Evolutionary conservation across 768 basidiomycete genomes (phyloP), one percentile per base, ranked within the genome.

Genomic region (Termitomyces sp.): DNA sequence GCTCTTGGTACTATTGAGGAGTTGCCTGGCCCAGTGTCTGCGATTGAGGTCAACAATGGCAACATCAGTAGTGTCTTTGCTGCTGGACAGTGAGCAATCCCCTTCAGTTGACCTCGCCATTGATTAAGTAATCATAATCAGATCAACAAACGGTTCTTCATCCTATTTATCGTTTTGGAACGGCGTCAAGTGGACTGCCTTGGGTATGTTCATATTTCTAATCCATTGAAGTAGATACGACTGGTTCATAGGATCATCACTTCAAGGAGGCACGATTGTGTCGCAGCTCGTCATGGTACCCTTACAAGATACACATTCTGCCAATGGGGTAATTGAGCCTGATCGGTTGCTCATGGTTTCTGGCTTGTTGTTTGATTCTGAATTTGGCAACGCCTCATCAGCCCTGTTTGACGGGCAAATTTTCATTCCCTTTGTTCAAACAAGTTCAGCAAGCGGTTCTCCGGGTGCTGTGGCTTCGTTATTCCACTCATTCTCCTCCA

Each of bases 291-390:
- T 83, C 1, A 92, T 99, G 84, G 95, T 98, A 20, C 96, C 96
- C 10, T 75, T 98, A 18, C 84, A 86, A 65, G 79, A 86, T 61
- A 83, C 82, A n/a, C 92, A 97, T 66, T 60, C 75, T 16, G 76
- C 80, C 33, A 90, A 87, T 61, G 79, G 82, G 30, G 72, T 91
- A 20, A 84, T 97, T 58, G 83, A 96, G 70, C 71, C 80, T 6
- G 92, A 99, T 71, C 86, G 96, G 43, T 86, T 95, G 82, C 77
- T 99, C 33, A 82, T 98, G 80, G 82, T 96, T 26, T 92, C 94
- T 26, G 96, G 96, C 5, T 71, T 80, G 33, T 69, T 98, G 42
- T 74, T 80, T 10, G 86, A 90, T 63, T 73, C 83, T 0, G 78
- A 83, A 1, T 84, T 85, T 60, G 94, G 93, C 50, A 87, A 86